Conservation (phyloP, 257 asterid genomes). For the Mentha longifolia region DNA sequence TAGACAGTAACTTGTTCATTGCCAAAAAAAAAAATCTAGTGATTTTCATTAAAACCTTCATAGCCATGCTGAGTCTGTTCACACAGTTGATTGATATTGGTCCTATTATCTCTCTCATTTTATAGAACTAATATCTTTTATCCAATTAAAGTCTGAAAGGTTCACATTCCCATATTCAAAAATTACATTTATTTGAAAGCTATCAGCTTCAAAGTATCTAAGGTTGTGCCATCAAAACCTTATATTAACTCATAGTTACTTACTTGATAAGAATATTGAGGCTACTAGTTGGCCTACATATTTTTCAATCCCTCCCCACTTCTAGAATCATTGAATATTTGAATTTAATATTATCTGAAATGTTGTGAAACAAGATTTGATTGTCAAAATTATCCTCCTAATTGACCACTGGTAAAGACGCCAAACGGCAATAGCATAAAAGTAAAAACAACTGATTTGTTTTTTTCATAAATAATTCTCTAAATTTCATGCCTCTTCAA, state of each 20-base stretch:
- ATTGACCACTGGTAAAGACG: neutral
- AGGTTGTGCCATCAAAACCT: neutral
- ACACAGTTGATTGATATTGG: neutral
- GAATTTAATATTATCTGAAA: neutral
- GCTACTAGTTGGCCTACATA: neutral
- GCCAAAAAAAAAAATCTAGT: constrained; percentile 7
- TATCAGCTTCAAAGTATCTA: constrained; percentile 2
- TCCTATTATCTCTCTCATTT: neutral
- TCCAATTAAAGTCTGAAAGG: neutral
- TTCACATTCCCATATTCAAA: neutral
- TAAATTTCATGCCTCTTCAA: neutral
- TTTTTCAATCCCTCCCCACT: neutral
- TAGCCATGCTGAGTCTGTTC: neutral
- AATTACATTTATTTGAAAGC: neutral
- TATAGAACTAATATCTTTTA: neutral
- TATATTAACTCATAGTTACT: neutral
- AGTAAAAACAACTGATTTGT: neutral
- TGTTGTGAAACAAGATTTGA: neutral
- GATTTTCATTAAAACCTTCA: constrained; percentile 6
- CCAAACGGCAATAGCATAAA: neutral
- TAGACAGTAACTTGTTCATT: constrained; percentile 19
- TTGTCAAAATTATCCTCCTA: neutral
- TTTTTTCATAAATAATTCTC: neutral
- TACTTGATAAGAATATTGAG: neutral
- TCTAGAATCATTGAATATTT: neutral